Evolutionary conservation across 306 rosid genomes (phyloP).

Genomic region (Casuarina cunninghamiana): DNA sequence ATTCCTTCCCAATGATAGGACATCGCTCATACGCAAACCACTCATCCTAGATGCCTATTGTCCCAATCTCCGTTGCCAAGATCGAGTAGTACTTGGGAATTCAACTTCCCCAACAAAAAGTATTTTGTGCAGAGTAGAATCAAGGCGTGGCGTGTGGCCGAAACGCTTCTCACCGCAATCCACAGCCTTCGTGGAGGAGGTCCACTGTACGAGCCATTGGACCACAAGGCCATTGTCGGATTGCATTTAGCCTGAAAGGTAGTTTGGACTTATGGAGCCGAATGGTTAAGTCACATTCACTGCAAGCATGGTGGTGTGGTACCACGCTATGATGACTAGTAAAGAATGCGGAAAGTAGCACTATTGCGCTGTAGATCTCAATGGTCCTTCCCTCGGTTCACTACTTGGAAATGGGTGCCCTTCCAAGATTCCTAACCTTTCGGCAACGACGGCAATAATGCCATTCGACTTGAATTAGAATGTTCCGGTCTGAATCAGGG

Average conservation of each 20-base stretch:
- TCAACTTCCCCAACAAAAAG: no score
- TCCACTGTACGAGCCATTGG: background rate
- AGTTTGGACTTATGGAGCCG: constrained; percentile 11
- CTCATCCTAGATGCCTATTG: constrained; percentile 4
- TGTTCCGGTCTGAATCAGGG: background rate
- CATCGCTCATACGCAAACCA: background rate
- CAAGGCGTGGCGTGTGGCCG: no score
- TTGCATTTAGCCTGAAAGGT: background rate
- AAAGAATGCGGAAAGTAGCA: background rate
- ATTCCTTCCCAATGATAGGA: background rate
- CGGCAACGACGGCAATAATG: background rate
- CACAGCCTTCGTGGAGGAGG: background rate
- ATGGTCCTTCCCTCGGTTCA: background rate
- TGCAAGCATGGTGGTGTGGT: background rate
- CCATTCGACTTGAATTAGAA: background rate
- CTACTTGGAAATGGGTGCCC: background rate
- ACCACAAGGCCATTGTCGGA: constrained; percentile 23
- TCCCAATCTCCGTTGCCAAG: background rate
- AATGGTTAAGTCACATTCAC: constrained; percentile 4
- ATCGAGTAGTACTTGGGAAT: background rate
- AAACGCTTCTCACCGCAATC: background rate
- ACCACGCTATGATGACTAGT: background rate
- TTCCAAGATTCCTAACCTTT: background rate
- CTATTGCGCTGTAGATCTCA: background rate
- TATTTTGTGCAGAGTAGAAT: no score